Evolutionary conservation across 495 filamentous ascomycete species (phyloP).

Genomic region (Penicillium dipodomyicola): DNA sequence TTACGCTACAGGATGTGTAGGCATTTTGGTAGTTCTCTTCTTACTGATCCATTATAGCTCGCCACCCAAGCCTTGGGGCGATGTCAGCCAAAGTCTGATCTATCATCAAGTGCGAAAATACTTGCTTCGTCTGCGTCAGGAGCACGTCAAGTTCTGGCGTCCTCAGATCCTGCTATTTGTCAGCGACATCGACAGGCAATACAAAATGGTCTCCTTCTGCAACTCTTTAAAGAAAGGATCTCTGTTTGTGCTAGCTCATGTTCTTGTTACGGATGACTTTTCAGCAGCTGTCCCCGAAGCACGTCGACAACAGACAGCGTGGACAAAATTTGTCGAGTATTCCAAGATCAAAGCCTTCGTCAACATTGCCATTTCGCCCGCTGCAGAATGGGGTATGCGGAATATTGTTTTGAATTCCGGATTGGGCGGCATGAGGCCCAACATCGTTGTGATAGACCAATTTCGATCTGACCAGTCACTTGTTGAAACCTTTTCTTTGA

Average conservation of each 20-base stretch:
- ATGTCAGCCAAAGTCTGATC: slow-evolving; percentile 85
- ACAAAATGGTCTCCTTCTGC: slow-evolving; percentile 83
- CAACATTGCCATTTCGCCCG: slow-evolving; percentile 77
- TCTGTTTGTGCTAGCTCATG: slow-evolving; percentile 81
- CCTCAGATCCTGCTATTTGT: slow-evolving; percentile 83
- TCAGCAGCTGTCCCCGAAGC: slow-evolving; percentile 74
- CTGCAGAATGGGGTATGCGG: slow-evolving; percentile 79
- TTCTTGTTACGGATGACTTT: slow-evolving; percentile 83
- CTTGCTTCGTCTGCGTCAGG: slow-evolving; percentile 73
- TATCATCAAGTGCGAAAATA: slow-evolving; percentile 93
- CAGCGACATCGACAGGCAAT: slow-evolving; percentile 74
- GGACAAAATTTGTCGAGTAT: slow-evolving; percentile 83
- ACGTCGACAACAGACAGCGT: slow-evolving; percentile 72
- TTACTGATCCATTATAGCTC: slow-evolving; percentile 80
- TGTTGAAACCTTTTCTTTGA: slow-evolving; percentile 41
- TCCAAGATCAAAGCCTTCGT: slow-evolving; percentile 89
- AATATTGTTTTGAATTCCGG: slow-evolving; percentile 81
- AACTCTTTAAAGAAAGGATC: slow-evolving; percentile 88
- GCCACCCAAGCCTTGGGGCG: slow-evolving; percentile 85
- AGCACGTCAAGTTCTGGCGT: slow-evolving; percentile 91
- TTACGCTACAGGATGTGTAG: slow-evolving; percentile 74
- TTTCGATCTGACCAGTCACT: slow-evolving; percentile 55
- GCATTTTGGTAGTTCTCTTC: slow-evolving; percentile 70
- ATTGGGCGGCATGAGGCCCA: slow-evolving; percentile 86
- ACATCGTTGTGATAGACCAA: slow-evolving; percentile 80